Base-by-base conservation (phyloP, 352 stramenopile genomes). In the Globisporangium splendens region DNA sequence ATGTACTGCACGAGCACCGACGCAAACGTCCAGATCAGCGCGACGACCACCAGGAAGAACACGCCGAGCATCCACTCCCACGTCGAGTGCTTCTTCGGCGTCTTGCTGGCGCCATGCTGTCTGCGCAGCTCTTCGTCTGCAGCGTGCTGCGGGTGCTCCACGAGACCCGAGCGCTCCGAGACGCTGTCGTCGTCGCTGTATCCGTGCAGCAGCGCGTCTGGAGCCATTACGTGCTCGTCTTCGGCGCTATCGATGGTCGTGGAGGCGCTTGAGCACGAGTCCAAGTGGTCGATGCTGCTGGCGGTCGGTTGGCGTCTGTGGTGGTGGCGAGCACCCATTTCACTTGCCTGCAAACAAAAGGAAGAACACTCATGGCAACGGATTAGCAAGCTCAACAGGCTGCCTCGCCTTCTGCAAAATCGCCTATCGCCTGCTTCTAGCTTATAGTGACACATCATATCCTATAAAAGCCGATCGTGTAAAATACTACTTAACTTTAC, bases 1-100 rank as follows among this genome's bases (percentile, higher is more conserved):
- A 97, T 91, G 56, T 92, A 93, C 72, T 97, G 89, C 59, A 95
- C 77, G 24, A 96, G 60, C 24, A 97, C 88, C 50, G 77, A 92
- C 3, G 88, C 80, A 46, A 89, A 88, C 48, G 85, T 89, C 85
- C 85, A 94, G 52, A 94, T 92, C 18, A 91, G 64, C 18, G 85
- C 83, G 14, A 91, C 82, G 49, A 90, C 51, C 47, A 88, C 54
- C 38, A 94, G 71, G 59, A 89, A 94, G 44, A 86, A 58, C 10
- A 91, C 67, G 46, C 85, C 85, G 31, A 94, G 69, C 51, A 79
- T 61, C 83, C 77, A 94, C 46, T 86, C 72, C 57, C 84, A 84
- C 33, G 63, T 71, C 39, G 76, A 75, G 50, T 72, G 66, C 42
- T 63, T 35, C 39, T 54, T 67, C 17, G 11, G 31, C 46, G 61